Evolutionary conservation across 192 early-diverging fungal species (phyloP).

Genomic region (Gonapodya sp.): DNA sequence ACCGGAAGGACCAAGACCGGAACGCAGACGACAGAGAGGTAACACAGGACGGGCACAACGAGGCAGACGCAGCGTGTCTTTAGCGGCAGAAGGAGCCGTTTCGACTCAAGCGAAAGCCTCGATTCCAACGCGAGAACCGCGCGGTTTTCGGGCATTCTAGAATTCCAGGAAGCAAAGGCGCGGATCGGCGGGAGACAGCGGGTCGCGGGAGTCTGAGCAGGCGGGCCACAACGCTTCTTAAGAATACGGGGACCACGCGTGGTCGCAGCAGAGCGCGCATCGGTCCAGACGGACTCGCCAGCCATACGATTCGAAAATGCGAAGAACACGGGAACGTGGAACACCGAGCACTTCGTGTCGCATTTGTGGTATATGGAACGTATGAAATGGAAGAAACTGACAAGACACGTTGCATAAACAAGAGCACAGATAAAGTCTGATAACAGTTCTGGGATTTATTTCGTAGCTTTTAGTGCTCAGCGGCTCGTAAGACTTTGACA

Average conservation of each 20-base stretch:
- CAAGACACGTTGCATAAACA: not conserved
- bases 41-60: not conserved
- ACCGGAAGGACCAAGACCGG: no score
- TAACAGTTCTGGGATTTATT: not conserved
- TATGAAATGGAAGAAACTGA: not conserved
- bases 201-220: not conserved
- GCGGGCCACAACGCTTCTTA: not conserved
- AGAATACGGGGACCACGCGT: not conserved
- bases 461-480: not conserved
- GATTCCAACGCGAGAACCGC: not conserved
- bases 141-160: no score
- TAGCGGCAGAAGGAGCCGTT: not conserved
- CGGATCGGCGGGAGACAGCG: not conserved
- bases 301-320: not conserved
- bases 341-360: not conserved
- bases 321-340: not conserved
- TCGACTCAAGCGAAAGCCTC: not conserved
- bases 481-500: no score
- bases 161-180: not conserved
- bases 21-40: not conserved
- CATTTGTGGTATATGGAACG: not conserved
- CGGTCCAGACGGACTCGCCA: not conserved
- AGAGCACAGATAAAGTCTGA: not conserved
- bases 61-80: not conserved
- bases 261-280: not conserved